Conservation (phyloP, 164 flowering plant genomes). For the Chloranthus sessilifolius region DNA sequence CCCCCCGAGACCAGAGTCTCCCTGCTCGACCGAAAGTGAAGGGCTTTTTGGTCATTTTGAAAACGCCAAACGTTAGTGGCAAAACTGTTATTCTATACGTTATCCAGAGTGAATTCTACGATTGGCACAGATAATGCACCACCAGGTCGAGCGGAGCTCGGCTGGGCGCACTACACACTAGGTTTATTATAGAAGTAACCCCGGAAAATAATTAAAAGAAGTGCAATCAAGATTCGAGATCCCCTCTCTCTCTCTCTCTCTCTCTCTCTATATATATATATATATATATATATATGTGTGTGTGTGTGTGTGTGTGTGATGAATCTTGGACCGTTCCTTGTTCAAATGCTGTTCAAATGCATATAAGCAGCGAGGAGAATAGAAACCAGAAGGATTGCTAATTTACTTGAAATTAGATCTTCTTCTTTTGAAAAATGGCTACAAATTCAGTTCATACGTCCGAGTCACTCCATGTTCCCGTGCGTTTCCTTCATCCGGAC, state of each 20-base stretch:
- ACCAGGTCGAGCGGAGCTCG: too few species aligned
- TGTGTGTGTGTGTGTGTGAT: not conserved
- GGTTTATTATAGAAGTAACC: too few species aligned
- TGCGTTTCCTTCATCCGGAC: not conserved
- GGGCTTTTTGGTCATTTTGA: not conserved
- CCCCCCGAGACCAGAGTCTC: too few species aligned
- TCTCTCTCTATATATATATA: too few species aligned
- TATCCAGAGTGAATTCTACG: too few species aligned
- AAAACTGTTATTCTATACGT: not conserved
- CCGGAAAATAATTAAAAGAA: too few species aligned
- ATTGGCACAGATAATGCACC: too few species aligned
- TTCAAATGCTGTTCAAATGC: not conserved
- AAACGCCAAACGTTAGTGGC: not conserved
- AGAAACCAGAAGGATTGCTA: not conserved
- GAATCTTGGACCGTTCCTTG: not conserved
- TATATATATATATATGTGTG: too few species aligned
- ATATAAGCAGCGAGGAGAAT: too few species aligned
- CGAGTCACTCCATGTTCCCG: not conserved
- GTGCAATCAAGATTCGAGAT: too few species aligned
- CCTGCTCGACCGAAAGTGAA: not conserved
- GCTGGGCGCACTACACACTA: too few species aligned
- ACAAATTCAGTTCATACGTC: not conserved
- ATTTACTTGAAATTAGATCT: not conserved
- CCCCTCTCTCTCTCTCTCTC: too few species aligned
- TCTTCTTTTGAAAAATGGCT: slow-evolving; percentile 4